Percentiles rank a stretch among this genome's conserved stretches.
These are phyloP conservation scores for Linnemannia zychae DNA, from an alignment of 192 early-diverging fungal species.

Conservation along the genomic window DNA sequence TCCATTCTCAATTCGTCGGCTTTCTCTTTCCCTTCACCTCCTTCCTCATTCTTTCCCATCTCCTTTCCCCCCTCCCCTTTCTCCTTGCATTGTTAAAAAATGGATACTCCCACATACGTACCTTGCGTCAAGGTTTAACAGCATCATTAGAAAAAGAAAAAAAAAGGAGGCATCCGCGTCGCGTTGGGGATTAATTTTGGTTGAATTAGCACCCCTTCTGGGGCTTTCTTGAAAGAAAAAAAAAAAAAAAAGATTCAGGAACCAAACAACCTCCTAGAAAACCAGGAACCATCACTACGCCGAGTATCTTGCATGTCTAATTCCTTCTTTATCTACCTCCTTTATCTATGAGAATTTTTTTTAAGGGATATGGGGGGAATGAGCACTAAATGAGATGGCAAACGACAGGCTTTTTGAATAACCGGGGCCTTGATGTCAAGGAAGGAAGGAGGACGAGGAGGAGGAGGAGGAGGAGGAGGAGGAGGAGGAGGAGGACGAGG, in stretches of 20 bases:
- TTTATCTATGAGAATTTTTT: not conserved
- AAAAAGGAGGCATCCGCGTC: not conserved
- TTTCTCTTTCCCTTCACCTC: not conserved
- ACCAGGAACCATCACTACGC: not conserved
- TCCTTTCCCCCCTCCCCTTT: not conserved
- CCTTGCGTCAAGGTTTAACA: not conserved
- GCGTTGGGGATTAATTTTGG: too few relatives aligned
- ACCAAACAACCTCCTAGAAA: not conserved
- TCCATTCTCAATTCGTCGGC: not conserved
- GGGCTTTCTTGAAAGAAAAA: too few relatives aligned
- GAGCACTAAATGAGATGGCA: too few relatives aligned
- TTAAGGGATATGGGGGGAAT: not conserved
- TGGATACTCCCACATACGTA: not conserved
- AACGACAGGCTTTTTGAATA: too few relatives aligned
- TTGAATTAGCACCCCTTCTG: too few relatives aligned
- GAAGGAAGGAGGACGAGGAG: too few relatives aligned
- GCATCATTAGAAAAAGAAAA: too few relatives aligned
- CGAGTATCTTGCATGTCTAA: not conserved
- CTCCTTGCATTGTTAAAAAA: not conserved
- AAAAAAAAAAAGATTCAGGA: not conserved
- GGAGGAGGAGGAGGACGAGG: too few relatives aligned
- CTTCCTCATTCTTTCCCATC: not conserved
- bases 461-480: too few relatives aligned
- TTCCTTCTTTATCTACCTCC: too few relatives aligned
- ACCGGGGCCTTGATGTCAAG: too few relatives aligned